phyloP scores from a whole-genome alignment of 331 rosid species.

The Quercus tomentella region DNA sequence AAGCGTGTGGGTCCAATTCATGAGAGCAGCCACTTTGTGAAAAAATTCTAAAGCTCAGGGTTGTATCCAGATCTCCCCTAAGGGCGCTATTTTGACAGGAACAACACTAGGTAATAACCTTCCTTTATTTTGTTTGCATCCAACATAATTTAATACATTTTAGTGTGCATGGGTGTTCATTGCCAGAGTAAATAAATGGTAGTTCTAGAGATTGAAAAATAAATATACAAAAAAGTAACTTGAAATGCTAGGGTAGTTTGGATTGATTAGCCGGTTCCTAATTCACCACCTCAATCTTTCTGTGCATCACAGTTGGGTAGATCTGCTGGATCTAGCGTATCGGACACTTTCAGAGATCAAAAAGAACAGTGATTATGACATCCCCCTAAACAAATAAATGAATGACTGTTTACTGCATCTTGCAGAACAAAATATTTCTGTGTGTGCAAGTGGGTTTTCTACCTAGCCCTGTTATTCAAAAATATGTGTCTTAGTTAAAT shows the following conservation, averaged over 20 bases:
- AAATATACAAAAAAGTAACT: neutral
- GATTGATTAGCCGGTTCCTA: no score
- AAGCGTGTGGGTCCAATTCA: neutral
- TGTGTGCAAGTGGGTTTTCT: neutral
- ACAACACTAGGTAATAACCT: neutral
- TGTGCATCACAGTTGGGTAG: no score
- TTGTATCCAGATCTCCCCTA: neutral
- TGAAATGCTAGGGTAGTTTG: no score
- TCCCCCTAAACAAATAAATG: neutral
- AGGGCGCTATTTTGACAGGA: neutral
- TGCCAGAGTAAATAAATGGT: neutral
- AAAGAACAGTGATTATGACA: neutral
- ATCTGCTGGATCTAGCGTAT: no score
- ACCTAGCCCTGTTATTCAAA: neutral
- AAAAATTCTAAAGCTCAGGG: neutral
- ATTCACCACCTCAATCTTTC: no score
- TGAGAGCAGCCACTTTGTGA: neutral
- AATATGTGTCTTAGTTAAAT: neutral
- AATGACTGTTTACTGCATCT: neutral
- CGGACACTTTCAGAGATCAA: no score
- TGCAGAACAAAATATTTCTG: neutral
- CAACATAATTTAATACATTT: neutral
- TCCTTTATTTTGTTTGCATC: neutral
- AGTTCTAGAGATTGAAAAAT: neutral
- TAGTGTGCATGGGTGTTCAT: neutral